Base-by-base conservation (phyloP, 2,329 filamentous ascomycete species). In the Diplodia sapinea region DNA sequence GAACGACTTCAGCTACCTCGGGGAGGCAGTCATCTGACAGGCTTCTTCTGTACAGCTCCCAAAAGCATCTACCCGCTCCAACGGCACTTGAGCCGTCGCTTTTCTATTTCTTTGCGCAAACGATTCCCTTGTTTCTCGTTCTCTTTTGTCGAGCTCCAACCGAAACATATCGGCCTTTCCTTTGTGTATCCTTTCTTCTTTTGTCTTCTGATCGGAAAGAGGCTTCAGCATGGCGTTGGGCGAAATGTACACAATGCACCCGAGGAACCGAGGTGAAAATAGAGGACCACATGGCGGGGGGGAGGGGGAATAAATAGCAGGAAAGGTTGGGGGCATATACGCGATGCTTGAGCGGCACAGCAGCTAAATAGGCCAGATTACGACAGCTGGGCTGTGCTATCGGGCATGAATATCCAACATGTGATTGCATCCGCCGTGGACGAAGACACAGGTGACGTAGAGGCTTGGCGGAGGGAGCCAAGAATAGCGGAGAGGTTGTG, bases 1-100 rank as follows among this genome's bases (percentile, higher is more conserved):
- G 49, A 55, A 31, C 29, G 66, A 68, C 15, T 68, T 68, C 36
- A 31, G 57, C n/a, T 68, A 54, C 47, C 54, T 68, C 13, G 26
- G 66, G 5, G 66, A 55, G 26, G 59, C 54, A 49, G 47, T 57
- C 49, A 38, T 57, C 15, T 47, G 38, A 50, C 29, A 33, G 2
- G 20, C n/a, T 47, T 59, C 38, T 59, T 47, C 23, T 47, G 56
- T 59, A 59, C 38, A 43, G 43, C 13, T n/a, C n/a, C n/a, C 38
- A 20, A 13, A n/a, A 43, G 20, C 36, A 43, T 20, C 23, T 43
- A 13, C 7, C 43, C 36, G 55, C 36, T 47, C 49, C n/a, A 33
- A 61, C 50, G 17, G 40, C 40, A 49, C 50, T 23, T 49, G 57
- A 23, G 31, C 57, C 33, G 57, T 26, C 29, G 57, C 17, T 12